Conservation (phyloP, 148 eudicot genomes). For the Drosera capensis region DNA sequence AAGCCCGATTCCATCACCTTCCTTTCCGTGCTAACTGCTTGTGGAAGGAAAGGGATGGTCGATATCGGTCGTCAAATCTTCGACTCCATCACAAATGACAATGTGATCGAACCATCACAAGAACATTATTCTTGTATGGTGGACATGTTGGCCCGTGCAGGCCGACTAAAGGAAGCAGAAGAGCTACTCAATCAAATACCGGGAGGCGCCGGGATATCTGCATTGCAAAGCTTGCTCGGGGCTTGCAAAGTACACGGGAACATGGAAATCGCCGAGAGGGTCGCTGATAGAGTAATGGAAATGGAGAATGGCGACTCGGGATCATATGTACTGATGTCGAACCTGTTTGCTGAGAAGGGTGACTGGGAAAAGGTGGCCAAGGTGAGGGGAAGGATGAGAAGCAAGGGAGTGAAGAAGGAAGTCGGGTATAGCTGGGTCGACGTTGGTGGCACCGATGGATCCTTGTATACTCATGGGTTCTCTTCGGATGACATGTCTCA, state of each 20-base stretch:
- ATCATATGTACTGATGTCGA: slow-evolving; percentile 71
- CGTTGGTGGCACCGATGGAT: slow-evolving; percentile 29
- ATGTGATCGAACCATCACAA: slow-evolving; percentile 37
- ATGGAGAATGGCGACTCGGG: slow-evolving; percentile 70
- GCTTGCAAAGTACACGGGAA: slow-evolving; percentile 62
- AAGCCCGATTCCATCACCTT: slow-evolving; percentile 65
- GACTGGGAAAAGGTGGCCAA: slow-evolving; percentile 75
- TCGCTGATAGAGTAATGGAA: slow-evolving; percentile 36
- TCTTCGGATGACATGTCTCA: slow-evolving; percentile 76
- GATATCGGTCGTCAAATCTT: slow-evolving; percentile 50
- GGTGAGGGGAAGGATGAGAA: slow-evolving; percentile 61
- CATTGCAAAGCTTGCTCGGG: slow-evolving; percentile 81
- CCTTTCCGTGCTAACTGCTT: slow-evolving; percentile 66
- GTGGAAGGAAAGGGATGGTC: slow-evolving; percentile 86
- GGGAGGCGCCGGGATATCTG: slow-evolving; percentile 49
- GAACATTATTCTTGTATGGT: slow-evolving; percentile 86
- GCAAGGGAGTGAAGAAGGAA: slow-evolving; percentile 55
- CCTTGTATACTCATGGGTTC: slow-evolving; percentile 43
- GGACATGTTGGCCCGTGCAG: slow-evolving; percentile 82
- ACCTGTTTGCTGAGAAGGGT: slow-evolving; percentile 72
- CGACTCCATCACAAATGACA: slow-evolving; percentile 38
- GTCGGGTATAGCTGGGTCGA: slow-evolving; percentile 95
- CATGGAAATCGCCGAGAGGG: slow-evolving; percentile 47
- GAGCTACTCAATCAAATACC: slow-evolving; percentile 45
- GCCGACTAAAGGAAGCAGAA: slow-evolving; percentile 76